phyloP scores from a whole-genome alignment of 176 grass and related monocot species.

The Avena insularis region DNA sequence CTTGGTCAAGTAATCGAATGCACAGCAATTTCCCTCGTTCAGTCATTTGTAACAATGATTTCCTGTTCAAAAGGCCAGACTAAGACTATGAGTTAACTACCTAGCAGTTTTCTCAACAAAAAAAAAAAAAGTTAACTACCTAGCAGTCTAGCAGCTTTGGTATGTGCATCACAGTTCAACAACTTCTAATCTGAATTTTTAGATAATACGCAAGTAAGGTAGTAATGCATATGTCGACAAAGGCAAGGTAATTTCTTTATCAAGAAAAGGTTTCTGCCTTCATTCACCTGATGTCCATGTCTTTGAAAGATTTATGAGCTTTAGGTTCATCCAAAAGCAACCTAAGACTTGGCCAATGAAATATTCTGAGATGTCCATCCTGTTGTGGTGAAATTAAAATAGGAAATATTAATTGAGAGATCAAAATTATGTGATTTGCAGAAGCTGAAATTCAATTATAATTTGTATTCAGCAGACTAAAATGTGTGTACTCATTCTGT shows the following conservation, averaged over 20 bases:
- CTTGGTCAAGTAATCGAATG: not conserved
- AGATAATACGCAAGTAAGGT: not conserved
- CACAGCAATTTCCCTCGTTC: not conserved
- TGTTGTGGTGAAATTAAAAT: constrained; percentile 30
- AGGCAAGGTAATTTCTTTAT: not conserved
- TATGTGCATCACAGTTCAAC: not conserved
- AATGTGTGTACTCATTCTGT: not conserved
- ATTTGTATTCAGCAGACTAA: not conserved
- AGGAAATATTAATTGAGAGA: constrained; percentile 21
- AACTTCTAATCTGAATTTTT: not conserved
- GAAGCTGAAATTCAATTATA: not conserved
- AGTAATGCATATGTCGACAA: not conserved
- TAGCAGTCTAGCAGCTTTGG: not conserved
- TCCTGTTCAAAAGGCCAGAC: not conserved
- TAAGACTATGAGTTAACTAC: not conserved
- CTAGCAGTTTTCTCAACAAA: too few relatives aligned
- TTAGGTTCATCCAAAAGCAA: constrained; percentile 87
- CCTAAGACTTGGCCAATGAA: constrained; percentile 74
- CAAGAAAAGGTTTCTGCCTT: not conserved
- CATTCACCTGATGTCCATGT: constrained; percentile 95
- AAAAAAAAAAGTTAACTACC: not conserved
- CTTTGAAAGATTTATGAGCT: constrained; percentile 91
- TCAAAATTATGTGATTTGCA: not conserved
- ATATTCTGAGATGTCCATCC: constrained; percentile 89
- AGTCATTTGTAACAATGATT: not conserved